A percentile compares a stretch with the other conserved stretches of the same genome.
phyloP scores from a whole-genome alignment of 768 basidiomycete species.

The Phylloporus sp. region DNA sequence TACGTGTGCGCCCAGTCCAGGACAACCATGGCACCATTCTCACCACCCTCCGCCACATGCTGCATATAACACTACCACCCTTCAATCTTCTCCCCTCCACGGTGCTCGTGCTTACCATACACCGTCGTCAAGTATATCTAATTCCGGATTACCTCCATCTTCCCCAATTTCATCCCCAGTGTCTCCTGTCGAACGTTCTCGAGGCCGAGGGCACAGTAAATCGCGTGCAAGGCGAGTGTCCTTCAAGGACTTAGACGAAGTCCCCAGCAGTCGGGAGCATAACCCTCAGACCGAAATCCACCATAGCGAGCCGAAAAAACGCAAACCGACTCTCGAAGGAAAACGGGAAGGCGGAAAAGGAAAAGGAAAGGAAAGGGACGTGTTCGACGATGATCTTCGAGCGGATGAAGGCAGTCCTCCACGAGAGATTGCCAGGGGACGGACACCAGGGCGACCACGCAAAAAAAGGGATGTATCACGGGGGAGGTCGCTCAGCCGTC shows the following conservation, averaged over 20 bases:
- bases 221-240: conserved; percentile 57
- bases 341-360: conserved; percentile 16
- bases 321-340: conserved; percentile 5
- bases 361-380: conserved; percentile 13
- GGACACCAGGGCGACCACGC: conserved; percentile 26
- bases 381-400: conserved; percentile 2
- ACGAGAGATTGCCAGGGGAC: conserved; percentile 16
- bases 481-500: conserved; percentile 20
- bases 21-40: conserved; percentile 20
- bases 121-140: conserved; percentile 42
- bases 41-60: conserved; percentile 4
- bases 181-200: conserved; percentile 36
- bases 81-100: conserved; percentile 16
- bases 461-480: conserved; percentile 15
- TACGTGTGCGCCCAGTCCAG: conserved; percentile 14
- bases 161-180: conserved; percentile 43
- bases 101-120: conserved; percentile 16
- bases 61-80: conserved; percentile 7
- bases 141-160: conserved; percentile 49
- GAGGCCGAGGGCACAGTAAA: conserved; percentile 44
- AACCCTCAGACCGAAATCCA: conserved; percentile 2
- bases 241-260: conserved; percentile 38
- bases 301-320: conserved; percentile 3
- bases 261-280: conserved; percentile 2
- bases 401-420: conserved; percentile 14